phyloP scores from a whole-genome alignment of 2,329 filamentous ascomycete genomes.

The Xylaria digitata region DNA sequence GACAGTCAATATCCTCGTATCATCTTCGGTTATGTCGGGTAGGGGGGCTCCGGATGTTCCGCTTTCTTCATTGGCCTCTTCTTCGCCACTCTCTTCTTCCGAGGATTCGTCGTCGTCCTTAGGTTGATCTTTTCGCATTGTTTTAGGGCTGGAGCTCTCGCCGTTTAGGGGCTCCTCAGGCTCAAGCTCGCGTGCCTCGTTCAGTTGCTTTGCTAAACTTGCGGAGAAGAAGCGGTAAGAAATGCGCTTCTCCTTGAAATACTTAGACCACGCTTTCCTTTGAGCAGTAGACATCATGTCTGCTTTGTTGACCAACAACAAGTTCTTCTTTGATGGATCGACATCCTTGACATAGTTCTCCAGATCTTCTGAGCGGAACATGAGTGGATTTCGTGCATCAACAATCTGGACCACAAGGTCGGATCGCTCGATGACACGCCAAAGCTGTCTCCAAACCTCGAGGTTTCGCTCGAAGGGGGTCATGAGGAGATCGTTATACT shows the following conservation, averaged over 20 bases:
- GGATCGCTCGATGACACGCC: constrained; percentile 96
- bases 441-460: constrained; percentile 97
- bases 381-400: constrained; percentile 91
- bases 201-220: constrained; percentile 87
- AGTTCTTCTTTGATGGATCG: constrained; percentile 85
- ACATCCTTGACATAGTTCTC: constrained; percentile 96
- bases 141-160: constrained; percentile 50
- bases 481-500: constrained; percentile 94
- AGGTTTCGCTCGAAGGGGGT: constrained; percentile 97
- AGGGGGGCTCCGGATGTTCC: constrained; percentile 53
- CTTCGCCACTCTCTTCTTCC: constrained; percentile 45
- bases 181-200: constrained; percentile 74
- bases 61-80: constrained; percentile 52
- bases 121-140: constrained; percentile 41
- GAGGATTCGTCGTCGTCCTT: constrained; percentile 42
- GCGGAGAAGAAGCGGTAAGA: constrained; percentile 98
- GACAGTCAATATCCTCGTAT: constrained; percentile 87
- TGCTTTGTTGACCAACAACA: constrained; percentile 96
- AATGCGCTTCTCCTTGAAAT: constrained; percentile 83
- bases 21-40: constrained; percentile 61
- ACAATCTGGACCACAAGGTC: constrained; percentile 98
- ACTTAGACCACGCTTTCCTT: constrained; percentile 83
- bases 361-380: constrained; percentile 94
- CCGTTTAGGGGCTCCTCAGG: constrained; percentile 54
- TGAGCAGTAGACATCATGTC: constrained; percentile 97